phyloP scores from a whole-genome alignment of 139 green algal genomes.

The Picochlorum sp. region DNA sequence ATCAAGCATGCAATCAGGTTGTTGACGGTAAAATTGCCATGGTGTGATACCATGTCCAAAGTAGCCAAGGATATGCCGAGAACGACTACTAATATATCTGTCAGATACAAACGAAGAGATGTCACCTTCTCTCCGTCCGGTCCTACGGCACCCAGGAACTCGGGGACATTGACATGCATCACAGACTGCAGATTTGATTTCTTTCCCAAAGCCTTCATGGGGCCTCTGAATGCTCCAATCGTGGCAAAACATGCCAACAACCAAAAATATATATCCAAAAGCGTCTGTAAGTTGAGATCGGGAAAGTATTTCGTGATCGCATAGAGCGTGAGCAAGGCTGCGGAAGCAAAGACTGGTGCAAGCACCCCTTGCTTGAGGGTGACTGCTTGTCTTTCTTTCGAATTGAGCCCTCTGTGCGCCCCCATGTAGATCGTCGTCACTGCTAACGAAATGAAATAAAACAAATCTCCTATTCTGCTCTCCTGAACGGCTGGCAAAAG shows the following conservation, averaged over 20 bases:
- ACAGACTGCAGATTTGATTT: constrained; percentile 16
- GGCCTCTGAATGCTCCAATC: constrained; percentile 26
- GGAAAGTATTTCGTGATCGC: constrained; percentile 69
- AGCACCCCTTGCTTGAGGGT: constrained; percentile 57
- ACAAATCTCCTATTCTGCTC: constrained; percentile 13
- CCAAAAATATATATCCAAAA: constrained; percentile 77
- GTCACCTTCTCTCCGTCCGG: constrained; percentile 33
- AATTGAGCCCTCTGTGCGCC: constrained; percentile 57
- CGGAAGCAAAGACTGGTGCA: constrained; percentile 53
- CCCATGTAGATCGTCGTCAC: constrained; percentile 77
- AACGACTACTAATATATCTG: constrained; percentile 16
- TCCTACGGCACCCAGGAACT: constrained; percentile 26
- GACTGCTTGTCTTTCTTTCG: constrained; percentile 53
- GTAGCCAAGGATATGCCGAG: constrained; percentile 40
- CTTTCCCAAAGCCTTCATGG: constrained; percentile 27
- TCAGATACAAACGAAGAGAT: constrained; percentile 15
- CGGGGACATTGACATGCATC: constrained; percentile 34
- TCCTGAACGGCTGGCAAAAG: constrained; percentile 8
- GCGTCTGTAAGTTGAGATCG: constrained; percentile 48
- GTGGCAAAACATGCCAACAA: constrained; percentile 61
- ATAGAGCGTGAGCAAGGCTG: constrained; percentile 62
- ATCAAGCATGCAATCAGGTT: constrained; percentile 55
- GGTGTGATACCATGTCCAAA: constrained; percentile 36
- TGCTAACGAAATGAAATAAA: constrained; percentile 71
- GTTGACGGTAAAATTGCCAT: constrained; percentile 72